Conservation (phyloP, 805 yeast genomes). For the Myxozyma sirexii region DNA sequence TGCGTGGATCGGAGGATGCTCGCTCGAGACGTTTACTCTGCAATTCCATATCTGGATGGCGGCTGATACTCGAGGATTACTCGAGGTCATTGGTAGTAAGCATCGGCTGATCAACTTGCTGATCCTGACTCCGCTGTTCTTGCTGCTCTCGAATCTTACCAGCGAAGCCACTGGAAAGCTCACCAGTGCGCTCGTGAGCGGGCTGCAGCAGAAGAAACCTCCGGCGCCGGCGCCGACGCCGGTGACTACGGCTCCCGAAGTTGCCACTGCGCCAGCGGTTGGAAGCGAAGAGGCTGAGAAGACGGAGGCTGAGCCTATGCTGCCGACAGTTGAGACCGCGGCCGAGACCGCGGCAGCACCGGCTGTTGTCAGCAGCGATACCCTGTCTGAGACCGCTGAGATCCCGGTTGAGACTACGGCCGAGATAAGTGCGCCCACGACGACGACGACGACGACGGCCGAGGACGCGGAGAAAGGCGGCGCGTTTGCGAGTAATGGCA, state of each 20-base stretch:
- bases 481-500: conserved; percentile 10
- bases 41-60: conserved; percentile 39
- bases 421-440: background rate
- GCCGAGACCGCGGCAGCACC: background rate
- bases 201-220: conserved; percentile 6
- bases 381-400: background rate
- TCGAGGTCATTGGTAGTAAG: conserved; percentile 20
- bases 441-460: background rate
- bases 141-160: conserved; percentile 26
- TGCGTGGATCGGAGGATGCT: conserved; percentile 37
- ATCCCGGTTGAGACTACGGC: background rate
- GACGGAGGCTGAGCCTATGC: background rate
- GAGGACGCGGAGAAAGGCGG: conserved; percentile 21
- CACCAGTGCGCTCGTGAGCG: conserved; percentile 26
- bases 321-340: conserved; percentile 7
- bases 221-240: conserved; percentile 17
- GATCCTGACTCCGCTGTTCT: conserved; percentile 29
- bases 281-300: conserved; percentile 5
- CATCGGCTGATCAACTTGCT: conserved; percentile 16
- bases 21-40: conserved; percentile 37
- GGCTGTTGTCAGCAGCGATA: background rate
- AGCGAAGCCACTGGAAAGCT: conserved; percentile 31
- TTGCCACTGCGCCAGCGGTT: background rate
- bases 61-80: conserved; percentile 35
- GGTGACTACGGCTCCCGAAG: conserved; percentile 1